These are phyloP conservation scores for Grifola frondosa DNA, from an alignment of 1,284 basidiomycete genomes.

Conservation along the genomic window DNA sequence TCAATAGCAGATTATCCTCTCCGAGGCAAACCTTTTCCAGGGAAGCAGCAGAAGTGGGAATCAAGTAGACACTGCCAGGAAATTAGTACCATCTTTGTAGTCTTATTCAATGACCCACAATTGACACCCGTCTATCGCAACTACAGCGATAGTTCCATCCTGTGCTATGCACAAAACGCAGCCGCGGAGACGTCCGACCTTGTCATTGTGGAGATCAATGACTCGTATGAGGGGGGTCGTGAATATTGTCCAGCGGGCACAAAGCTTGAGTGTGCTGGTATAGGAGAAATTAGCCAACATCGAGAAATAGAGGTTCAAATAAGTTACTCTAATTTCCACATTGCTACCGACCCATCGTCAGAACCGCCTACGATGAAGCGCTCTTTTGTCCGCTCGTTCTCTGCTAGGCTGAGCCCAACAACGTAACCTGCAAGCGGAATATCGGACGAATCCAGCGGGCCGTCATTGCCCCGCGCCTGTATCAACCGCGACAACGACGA, in stretches of 20 bases:
- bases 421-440: constrained; percentile 48
- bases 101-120: constrained; percentile 62
- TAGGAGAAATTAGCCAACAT: constrained; percentile 6
- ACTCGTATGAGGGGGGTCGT: constrained; percentile 60
- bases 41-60: constrained; percentile 58
- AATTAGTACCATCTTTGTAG: too few species aligned
- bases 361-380: constrained; percentile 66
- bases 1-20: constrained; percentile 71
- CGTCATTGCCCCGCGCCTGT: constrained; percentile 24
- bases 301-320: constrained; percentile 18
- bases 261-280: constrained; percentile 58
- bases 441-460: constrained; percentile 40
- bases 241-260: constrained; percentile 72
- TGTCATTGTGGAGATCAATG: constrained; percentile 56
- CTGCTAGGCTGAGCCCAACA: constrained; percentile 50
- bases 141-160: constrained; percentile 82
- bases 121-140: constrained; percentile 75
- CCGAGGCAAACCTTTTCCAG: constrained; percentile 67
- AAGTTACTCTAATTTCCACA: constrained; percentile 64
- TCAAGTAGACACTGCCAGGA: constrained; percentile 61
- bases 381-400: constrained; percentile 56
- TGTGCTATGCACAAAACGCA: constrained; percentile 73
- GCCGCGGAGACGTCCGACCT: constrained; percentile 61
- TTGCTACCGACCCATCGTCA: constrained; percentile 70
- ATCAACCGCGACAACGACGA: constrained; percentile 40